Base-by-base conservation (phyloP, 768 basidiomycete species). In the Scleroderma citrinum region DNA sequence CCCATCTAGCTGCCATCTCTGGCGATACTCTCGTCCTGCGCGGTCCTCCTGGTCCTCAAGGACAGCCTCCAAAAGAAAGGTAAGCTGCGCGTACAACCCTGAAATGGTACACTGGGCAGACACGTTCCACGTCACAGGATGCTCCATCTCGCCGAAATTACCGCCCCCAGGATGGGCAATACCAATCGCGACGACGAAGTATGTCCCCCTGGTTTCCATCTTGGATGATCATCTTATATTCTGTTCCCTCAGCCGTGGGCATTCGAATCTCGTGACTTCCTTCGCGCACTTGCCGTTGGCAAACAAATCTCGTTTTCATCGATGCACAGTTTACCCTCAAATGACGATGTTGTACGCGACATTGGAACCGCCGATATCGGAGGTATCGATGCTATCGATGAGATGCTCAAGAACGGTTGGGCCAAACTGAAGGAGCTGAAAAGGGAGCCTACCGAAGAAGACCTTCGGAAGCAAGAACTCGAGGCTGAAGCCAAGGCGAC, bases 41-140 rank as follows among this genome's bases (percentile, higher is more conserved):
- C 67, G 85, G 78, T 56, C 77, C 80, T 53, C 81, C 78, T 35
- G 85, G 82, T 31, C 78, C 84, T 1, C 87, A 89, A 62, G 92
- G 92, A 7, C 90, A 92, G 66, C 81, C 84, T 48, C 83, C 91
- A 1, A 95, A 94, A 72, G 92, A 96, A 69, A 79, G 90, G 92
- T 88, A 56, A 49, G 72, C 60, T 1, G 16, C 12, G 24, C 19
- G 40, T 20, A 44, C 37, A 35, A n/a, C 52, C 14, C 13, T 37
- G 7, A 20, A 45, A 35, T 38, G 34, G 45, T 31, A 23, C 38
- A 19, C 51, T 44, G 17, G 24, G 47, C 30, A 53, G 49, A 36
- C 35, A 36, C 35, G n/a, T 29, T 29, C 8, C 8, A 8, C 26
- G 26, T 41, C 5, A 3, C 57, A 96, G 94, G 52, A 76, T 93